Conservation (phyloP, 495 filamentous ascomycete genomes). For the Aspergillus cristatus region DNA sequence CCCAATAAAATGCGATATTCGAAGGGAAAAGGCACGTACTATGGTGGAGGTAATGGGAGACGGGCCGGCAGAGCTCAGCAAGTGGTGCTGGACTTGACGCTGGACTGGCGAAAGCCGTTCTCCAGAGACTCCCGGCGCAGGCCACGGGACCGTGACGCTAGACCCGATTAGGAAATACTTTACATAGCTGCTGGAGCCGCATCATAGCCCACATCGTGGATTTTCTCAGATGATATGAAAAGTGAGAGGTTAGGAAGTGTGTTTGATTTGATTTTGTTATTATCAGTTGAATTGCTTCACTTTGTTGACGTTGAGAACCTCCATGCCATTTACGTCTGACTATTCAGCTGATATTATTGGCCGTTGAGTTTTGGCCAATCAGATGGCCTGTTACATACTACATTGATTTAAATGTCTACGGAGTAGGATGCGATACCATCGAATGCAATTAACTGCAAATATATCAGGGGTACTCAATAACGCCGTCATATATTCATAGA, state of each 20-base stretch:
- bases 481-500: too few relatives aligned
- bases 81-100: slow-evolving; percentile 22
- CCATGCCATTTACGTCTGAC: slow-evolving; percentile 19
- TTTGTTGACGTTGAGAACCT: too few relatives aligned
- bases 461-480: too few relatives aligned
- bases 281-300: too few relatives aligned
- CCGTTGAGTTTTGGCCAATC: background rate
- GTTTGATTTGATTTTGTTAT: too few relatives aligned
- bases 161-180: slow-evolving; percentile 20
- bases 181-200: slow-evolving; percentile 1
- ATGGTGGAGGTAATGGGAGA: slow-evolving; percentile 9
- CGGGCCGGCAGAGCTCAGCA: slow-evolving; percentile 24
- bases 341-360: slow-evolving; percentile 16
- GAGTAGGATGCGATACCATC: too few relatives aligned
- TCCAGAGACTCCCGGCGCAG: slow-evolving; percentile 17
- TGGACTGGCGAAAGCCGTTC: slow-evolving; percentile 23
- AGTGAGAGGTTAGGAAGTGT: too few relatives aligned
- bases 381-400: background rate
- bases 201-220: background rate
- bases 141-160: slow-evolving; percentile 37
- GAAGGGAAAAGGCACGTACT: slow-evolving; percentile 1
- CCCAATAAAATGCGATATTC: slow-evolving; percentile 15
- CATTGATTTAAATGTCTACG: background rate
- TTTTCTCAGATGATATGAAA: too few relatives aligned
- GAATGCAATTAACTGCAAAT: too few relatives aligned